These are phyloP conservation scores for Pythium aquatile DNA, from an alignment of 352 stramenopile species.

Conservation along the genomic window DNA sequence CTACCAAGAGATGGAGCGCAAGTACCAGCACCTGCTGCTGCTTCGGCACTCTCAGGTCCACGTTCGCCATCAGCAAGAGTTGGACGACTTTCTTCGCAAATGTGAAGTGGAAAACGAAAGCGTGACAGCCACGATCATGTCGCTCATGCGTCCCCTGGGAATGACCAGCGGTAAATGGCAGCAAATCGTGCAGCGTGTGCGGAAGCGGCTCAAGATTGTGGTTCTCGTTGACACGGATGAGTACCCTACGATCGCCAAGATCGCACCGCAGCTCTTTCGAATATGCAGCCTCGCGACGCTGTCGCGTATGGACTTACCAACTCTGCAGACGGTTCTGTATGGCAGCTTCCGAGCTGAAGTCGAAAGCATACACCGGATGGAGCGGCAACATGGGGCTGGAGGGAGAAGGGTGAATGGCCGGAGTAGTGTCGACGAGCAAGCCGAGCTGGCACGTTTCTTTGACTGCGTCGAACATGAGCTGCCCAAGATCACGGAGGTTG, in stretches of 20 bases:
- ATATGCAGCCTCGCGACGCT: conserved; percentile 36
- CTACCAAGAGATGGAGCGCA: conserved; percentile 42
- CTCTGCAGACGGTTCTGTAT: conserved; percentile 37
- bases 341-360: conserved; percentile 49
- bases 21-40: conserved; percentile 30
- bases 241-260: conserved; percentile 5
- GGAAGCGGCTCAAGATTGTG: conserved; percentile 47
- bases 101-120: conserved; percentile 74
- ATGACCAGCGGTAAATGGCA: conserved; percentile 74
- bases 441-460: conserved; percentile 23
- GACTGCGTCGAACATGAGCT: conserved; percentile 29
- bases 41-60: conserved; percentile 34
- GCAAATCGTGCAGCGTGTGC: conserved; percentile 54
- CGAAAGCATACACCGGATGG: conserved; percentile 22
- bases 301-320: conserved; percentile 24
- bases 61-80: conserved; percentile 61
- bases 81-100: conserved; percentile 50
- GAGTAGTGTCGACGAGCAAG: conserved; percentile 1
- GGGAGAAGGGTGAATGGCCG: background rate
- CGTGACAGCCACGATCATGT: conserved; percentile 72
- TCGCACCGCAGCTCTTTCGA: conserved; percentile 33
- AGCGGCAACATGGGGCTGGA: background rate
- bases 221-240: conserved; percentile 39
- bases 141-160: conserved; percentile 61
- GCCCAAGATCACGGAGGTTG: conserved; percentile 20